Evolutionary conservation across 1,284 basidiomycete species (phyloP), one percentile per base, ranked within the genome.

Genomic region (Puccinia triticina): DNA sequence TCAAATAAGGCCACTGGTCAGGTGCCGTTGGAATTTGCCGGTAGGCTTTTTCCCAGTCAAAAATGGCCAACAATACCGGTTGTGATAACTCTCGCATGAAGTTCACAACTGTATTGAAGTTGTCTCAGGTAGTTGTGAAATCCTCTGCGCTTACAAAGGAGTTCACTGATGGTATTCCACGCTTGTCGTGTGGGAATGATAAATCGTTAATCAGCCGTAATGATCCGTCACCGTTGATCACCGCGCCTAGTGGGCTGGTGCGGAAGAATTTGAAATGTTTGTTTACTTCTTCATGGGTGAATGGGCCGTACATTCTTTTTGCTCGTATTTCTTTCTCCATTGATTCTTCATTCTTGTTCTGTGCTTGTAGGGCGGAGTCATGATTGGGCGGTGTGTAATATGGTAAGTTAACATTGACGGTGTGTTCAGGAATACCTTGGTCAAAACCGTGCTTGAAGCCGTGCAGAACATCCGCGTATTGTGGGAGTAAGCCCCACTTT

Each of bases 1-100:
- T 66, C 61, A 66, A 3, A 11, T 66, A 66, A 32, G 29, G 61
- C n/a, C n/a, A 26, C 29, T 66, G 61, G 10, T 26, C n/a, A 1
- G 37, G 29, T 26, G 8, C 11, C 11, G 61, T 66, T 3, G 61
- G 61, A 1, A 66, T 66, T 14, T 46, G 43, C 7, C 43, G 43
- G 43, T 46, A 46, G 14, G 43, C 43, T 46, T 66, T 66, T 46
- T 46, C 61, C 61, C 61, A 66, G n/a, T 66, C 61, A 11, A 66
- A 26, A 1, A 66, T 37, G 10, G 61, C 61, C n/a, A 66, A 2
- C 11, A 32, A 29, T 37, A 16, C 29, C n/a, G 29, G n/a, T n/a
- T n/a, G 14, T 3, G 12, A 4, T 26, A 18, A 4, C n/a, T 18
- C 29, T 12, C 61, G 1, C 29, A 66, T 16, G n/a, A 66, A 66